These are phyloP conservation scores for Atractiella rhizophila DNA, from an alignment of 768 basidiomycete genomes.

Conservation along the genomic window DNA sequence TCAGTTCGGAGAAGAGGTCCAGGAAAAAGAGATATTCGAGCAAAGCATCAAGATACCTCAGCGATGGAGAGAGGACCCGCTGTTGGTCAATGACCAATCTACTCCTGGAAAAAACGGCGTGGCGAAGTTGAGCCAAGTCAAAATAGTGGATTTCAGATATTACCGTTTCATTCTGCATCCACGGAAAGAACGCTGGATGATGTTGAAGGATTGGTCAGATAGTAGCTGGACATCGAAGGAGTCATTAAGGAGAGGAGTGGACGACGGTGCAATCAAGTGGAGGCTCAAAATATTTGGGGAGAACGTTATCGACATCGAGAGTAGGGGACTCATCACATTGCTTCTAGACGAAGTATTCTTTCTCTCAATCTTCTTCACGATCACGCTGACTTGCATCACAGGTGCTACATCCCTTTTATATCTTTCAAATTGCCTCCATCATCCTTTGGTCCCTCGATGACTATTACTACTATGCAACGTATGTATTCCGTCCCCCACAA, in stretches of 20 bases:
- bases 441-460: conserved; percentile 81
- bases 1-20: conserved; percentile 40
- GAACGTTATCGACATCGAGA: conserved; percentile 74
- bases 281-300: conserved; percentile 48
- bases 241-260: conserved; percentile 41
- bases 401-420: conserved; percentile 93
- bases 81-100: neutral
- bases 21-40: conserved; percentile 7
- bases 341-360: conserved; percentile 51
- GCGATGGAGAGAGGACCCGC: neutral
- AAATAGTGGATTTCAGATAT: conserved; percentile 72
- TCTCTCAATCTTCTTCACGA: neutral
- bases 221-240: conserved; percentile 38
- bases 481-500: neutral
- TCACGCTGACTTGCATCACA: conserved; percentile 14
- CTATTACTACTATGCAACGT: conserved; percentile 32
- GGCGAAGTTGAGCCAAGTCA: conserved; percentile 24
- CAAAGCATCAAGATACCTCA: neutral
- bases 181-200: conserved; percentile 49
- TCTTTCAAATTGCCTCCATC: conserved; percentile 91
- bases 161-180: conserved; percentile 71
- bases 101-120: neutral
- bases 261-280: conserved; percentile 32
- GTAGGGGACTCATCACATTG: conserved; percentile 49
- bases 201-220: conserved; percentile 85